Conservation (phyloP, 441 rosid genomes). For the Populus hybrid region DNA sequence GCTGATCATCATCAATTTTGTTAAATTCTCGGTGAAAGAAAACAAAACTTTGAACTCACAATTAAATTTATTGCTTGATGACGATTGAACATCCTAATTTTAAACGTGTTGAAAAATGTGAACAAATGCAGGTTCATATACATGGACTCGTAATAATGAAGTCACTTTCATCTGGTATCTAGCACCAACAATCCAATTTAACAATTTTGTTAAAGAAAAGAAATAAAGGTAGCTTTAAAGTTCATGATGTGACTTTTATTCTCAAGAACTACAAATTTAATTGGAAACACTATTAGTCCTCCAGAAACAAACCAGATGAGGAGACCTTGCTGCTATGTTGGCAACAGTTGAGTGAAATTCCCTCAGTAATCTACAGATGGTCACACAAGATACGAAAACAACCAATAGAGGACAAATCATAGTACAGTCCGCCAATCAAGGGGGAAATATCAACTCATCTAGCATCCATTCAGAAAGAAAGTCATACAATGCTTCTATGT, state of each 20-base stretch:
- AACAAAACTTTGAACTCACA: neutral
- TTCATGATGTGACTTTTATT: neutral
- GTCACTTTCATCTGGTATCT: neutral
- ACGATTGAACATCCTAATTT: neutral
- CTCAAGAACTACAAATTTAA: neutral
- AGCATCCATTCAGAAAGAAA: neutral
- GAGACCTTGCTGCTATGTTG: neutral
- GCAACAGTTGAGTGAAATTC: neutral
- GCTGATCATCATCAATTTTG: neutral
- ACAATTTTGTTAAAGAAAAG: neutral
- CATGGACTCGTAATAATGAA: neutral
- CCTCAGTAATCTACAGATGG: neutral
- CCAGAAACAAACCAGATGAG: neutral
- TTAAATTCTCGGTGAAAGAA: neutral
- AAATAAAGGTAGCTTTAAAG: neutral
- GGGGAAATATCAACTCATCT: neutral
- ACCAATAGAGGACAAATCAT: neutral
- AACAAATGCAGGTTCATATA: neutral
- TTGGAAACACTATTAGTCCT: neutral
- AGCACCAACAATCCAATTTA: neutral
- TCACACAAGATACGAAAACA: neutral
- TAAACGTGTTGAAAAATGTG: neutral
- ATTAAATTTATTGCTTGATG: neutral
- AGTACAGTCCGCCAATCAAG: neutral
- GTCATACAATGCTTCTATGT: neutral